Evolutionary conservation across 1,284 basidiomycete genomes (phyloP).

Genomic region (Marasmius tenuissimus): DNA sequence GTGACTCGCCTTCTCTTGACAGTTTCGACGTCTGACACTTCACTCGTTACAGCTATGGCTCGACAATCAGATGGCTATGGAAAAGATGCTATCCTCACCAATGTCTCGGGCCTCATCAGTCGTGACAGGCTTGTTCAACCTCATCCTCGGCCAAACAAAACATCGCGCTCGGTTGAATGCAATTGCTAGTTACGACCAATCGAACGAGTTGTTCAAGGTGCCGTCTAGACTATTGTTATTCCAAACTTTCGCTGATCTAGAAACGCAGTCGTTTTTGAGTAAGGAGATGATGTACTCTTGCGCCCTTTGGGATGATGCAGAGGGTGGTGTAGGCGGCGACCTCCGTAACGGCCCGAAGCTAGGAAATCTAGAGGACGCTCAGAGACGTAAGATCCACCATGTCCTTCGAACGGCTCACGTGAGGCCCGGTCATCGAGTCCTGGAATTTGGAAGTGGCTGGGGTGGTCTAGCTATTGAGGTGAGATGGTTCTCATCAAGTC

Average conservation of each 20-base stretch:
- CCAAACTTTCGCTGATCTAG: neutral
- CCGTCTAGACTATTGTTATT: neutral
- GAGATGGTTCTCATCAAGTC: slow-evolving; percentile 26
- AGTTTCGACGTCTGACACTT: slow-evolving; percentile 9
- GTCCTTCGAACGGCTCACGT: slow-evolving; percentile 79
- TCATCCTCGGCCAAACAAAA: slow-evolving; percentile 78
- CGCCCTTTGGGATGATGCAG: slow-evolving; percentile 73
- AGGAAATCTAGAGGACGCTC: slow-evolving; percentile 79
- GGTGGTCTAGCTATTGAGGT: slow-evolving; percentile 89
- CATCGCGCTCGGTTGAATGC: slow-evolving; percentile 80
- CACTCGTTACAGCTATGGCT: slow-evolving; percentile 67
- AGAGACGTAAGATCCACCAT: slow-evolving; percentile 77
- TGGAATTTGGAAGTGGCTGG: slow-evolving; percentile 93
- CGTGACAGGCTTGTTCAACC: slow-evolving; percentile 74
- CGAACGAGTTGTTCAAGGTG: slow-evolving; percentile 78
- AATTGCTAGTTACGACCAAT: slow-evolving; percentile 88
- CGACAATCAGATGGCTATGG: slow-evolving; percentile 74
- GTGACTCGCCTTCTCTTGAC: slow-evolving; percentile 45
- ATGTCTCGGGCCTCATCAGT: slow-evolving; percentile 66
- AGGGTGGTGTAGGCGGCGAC: slow-evolving; percentile 72
- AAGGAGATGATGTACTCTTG: slow-evolving; percentile 94
- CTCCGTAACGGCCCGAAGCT: slow-evolving; percentile 45
- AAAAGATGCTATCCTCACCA: slow-evolving; percentile 59
- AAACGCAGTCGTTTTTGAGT: slow-evolving; percentile 57
- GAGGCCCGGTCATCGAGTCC: slow-evolving; percentile 72